phyloP scores from a whole-genome alignment of 208 protist species.

The Phytomonas francai region DNA sequence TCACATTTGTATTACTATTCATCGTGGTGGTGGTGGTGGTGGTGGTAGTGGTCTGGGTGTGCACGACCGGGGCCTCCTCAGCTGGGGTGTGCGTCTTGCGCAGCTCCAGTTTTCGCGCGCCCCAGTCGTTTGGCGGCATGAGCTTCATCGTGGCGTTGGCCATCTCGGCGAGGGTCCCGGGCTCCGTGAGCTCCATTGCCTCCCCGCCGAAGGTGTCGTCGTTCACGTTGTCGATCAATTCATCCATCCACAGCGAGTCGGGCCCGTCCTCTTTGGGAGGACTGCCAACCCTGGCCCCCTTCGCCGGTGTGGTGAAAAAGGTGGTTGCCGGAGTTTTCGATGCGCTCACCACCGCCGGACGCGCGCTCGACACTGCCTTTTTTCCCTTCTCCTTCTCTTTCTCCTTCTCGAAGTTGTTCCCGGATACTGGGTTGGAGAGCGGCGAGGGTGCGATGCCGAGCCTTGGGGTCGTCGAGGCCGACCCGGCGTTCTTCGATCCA shows the following conservation, averaged over 20 bases:
- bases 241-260: slow-evolving; percentile 32
- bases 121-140: slow-evolving; percentile 41
- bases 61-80: slow-evolving; percentile 8
- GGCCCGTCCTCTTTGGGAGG: slow-evolving; percentile 12
- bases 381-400: too few relatives aligned
- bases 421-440: not conserved
- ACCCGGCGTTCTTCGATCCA: slow-evolving; percentile 8
- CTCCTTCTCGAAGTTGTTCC: too few relatives aligned
- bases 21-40: slow-evolving; percentile 4
- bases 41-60: slow-evolving; percentile 6
- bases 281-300: too few relatives aligned
- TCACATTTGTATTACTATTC: slow-evolving; percentile 13
- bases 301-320: not conserved
- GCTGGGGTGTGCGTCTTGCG: slow-evolving; percentile 4
- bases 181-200: slow-evolving; percentile 24
- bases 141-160: slow-evolving; percentile 37
- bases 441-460: slow-evolving; percentile 8
- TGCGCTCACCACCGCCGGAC: not conserved
- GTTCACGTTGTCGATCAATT: slow-evolving; percentile 62
- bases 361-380: too few relatives aligned
- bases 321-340: not conserved
- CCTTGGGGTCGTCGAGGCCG: slow-evolving; percentile 7
- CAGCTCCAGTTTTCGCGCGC: slow-evolving; percentile 19
- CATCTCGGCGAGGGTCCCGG: slow-evolving; percentile 48
- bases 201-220: slow-evolving; percentile 85